These are phyloP conservation scores for Camelina laxa DNA, from an alignment of 345 rosid species.

Conservation along the genomic window DNA sequence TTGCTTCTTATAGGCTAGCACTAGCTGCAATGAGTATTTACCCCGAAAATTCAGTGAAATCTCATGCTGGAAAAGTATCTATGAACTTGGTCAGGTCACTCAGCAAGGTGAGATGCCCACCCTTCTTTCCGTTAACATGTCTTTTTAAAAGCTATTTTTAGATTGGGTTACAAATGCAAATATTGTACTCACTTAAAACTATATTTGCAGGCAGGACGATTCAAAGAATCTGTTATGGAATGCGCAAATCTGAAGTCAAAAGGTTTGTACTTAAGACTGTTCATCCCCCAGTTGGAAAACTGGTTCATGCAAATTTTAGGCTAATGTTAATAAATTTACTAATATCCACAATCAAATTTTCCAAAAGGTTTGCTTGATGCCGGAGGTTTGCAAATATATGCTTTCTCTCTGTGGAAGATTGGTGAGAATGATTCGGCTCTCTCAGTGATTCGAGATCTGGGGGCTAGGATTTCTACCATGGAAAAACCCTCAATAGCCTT, in stretches of 20 bases:
- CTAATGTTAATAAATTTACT: not conserved
- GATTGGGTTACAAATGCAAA: constrained; percentile 46
- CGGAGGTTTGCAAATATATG: constrained; percentile 79
- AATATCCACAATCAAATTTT: not conserved
- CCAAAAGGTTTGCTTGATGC: constrained; percentile 72
- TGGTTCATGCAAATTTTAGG: constrained; percentile 6
- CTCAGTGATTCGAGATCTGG: constrained; percentile 62
- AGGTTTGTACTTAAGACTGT: constrained; percentile 51
- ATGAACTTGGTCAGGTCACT: constrained; percentile 86
- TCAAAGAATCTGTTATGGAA: constrained; percentile 66
- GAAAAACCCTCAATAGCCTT: constrained; percentile 59
- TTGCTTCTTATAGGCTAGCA: constrained; percentile 69
- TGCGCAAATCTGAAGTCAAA: constrained; percentile 64
- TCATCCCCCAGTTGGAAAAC: constrained; percentile 2
- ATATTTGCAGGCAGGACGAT: constrained; percentile 38
- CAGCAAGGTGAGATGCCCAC: constrained; percentile 56
- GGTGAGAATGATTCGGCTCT: constrained; percentile 74
- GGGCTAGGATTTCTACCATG: constrained; percentile 61
- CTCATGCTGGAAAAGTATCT: constrained; percentile 63
- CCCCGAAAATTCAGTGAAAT: constrained; percentile 44
- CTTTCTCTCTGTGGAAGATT: constrained; percentile 81
- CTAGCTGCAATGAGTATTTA: constrained; percentile 55
- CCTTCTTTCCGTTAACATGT: constrained; percentile 19
- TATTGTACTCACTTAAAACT: constrained; percentile 1
- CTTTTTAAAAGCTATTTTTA: not conserved